phyloP scores from a whole-genome alignment of 306 rosid genomes.

The Crataegus laevigata region DNA sequence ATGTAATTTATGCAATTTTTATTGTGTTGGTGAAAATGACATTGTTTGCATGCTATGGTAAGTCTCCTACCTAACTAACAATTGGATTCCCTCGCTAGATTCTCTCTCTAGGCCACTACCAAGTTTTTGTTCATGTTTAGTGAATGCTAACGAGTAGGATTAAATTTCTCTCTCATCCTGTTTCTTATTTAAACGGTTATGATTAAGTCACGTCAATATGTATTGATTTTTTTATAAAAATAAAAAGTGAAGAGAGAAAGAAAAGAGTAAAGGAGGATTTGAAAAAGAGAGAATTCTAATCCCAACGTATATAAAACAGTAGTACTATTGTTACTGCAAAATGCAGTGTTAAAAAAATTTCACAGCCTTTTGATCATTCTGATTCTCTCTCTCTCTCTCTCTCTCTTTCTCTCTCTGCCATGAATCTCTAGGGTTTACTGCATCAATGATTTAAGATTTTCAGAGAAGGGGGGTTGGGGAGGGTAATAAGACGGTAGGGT shows the following conservation, averaged over 20 bases:
- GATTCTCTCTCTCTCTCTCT: conserved; percentile 2
- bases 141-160: too few relatives aligned
- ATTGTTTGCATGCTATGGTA: conserved; percentile 23
- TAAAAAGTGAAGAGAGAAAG: too few relatives aligned
- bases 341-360: conserved; percentile 13
- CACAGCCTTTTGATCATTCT: conserved; percentile 20
- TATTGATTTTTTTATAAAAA: too few relatives aligned
- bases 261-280: too few relatives aligned
- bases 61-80: conserved; percentile 55
- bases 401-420: conserved; percentile 17
- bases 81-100: not conserved
- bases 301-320: conserved; percentile 11
- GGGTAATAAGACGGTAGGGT: conserved; percentile 51
- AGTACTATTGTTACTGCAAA: not conserved
- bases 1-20: conserved; percentile 27
- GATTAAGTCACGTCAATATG: too few relatives aligned
- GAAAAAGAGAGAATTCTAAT: too few relatives aligned
- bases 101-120: conserved; percentile 14
- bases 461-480: conserved; percentile 1
- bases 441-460: conserved; percentile 61
- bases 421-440: conserved; percentile 50
- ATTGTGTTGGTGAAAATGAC: conserved; percentile 30
- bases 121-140: conserved; percentile 7
- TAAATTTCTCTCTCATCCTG: too few relatives aligned
- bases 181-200: rapidly evolving